phyloP scores from a whole-genome alignment of 225 moss, liverwort and hornwort genomes.

The Climacium dendroides region DNA sequence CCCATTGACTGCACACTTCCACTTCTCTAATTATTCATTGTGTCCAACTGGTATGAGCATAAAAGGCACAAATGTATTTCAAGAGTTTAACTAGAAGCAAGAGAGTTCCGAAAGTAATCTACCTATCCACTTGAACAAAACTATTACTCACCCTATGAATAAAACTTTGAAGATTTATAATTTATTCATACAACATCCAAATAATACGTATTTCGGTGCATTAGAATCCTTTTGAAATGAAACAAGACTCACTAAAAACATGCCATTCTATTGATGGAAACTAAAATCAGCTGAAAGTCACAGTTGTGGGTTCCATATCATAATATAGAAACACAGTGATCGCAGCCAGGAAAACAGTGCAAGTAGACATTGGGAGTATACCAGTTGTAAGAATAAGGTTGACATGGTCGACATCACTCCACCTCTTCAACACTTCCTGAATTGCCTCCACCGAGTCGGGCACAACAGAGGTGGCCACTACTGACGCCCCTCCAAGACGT shows the following conservation, averaged over 20 bases:
- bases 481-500: slow-evolving; percentile 71
- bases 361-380: not conserved
- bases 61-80: not conserved
- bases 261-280: not conserved
- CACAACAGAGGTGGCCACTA: slow-evolving; percentile 76
- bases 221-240: not conserved
- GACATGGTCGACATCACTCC: slow-evolving; percentile 70
- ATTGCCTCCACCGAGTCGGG: slow-evolving; percentile 66
- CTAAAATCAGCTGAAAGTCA: not conserved
- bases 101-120: not conserved
- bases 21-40: not conserved
- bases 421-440: slow-evolving; percentile 57
- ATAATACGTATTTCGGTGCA: not conserved
- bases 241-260: not conserved
- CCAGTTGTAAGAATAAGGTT: slow-evolving; percentile 88
- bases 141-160: no score
- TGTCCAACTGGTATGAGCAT: not conserved
- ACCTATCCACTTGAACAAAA: not conserved
- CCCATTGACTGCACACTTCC: not conserved
- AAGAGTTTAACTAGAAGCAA: not conserved
- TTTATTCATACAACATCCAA: not conserved
- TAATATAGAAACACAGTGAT: not conserved
- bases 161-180: not conserved
- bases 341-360: not conserved
- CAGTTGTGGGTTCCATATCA: not conserved